These are phyloP conservation scores for Debaryomycetaceae sp. DNA, from an alignment of 1,139 yeast genomes.

Conservation along the genomic window DNA sequence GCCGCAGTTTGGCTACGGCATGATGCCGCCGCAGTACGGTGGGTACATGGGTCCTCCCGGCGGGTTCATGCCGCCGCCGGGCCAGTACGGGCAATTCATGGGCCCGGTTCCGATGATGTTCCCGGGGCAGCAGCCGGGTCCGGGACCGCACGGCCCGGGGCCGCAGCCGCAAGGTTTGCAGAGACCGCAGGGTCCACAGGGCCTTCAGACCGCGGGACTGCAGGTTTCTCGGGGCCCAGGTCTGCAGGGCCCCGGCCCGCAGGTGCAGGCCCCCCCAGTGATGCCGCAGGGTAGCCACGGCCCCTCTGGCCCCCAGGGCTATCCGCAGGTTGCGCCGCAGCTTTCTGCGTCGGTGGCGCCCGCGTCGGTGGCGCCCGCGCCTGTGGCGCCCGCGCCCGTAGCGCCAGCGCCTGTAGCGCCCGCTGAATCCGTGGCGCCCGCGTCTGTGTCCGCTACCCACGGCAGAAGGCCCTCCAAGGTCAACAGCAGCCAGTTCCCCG, in stretches of 20 bases:
- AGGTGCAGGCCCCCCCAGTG: too few relatives aligned
- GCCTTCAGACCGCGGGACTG: too few relatives aligned
- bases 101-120: too few relatives aligned
- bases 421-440: conserved; percentile 8
- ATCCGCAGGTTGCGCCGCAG: conserved; percentile 10
- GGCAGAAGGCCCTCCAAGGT: conserved; percentile 19
- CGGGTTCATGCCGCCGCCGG: conserved; percentile 38
- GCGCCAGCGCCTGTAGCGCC: too few relatives aligned
- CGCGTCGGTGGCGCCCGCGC: too few relatives aligned
- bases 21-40: conserved; percentile 37
- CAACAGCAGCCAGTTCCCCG: conserved; percentile 48
- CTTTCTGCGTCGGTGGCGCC: too few relatives aligned
- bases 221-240: too few relatives aligned
- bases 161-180: conserved; percentile 19
- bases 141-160: conserved; percentile 6
- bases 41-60: conserved; percentile 41
- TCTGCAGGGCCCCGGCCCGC: too few relatives aligned
- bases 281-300: too few relatives aligned
- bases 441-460: too few relatives aligned
- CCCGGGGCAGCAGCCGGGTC: conserved; percentile 14
- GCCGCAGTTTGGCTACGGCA: conserved; percentile 30
- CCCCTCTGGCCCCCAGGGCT: conserved; percentile 12
- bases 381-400: too few relatives aligned
- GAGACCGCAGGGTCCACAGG: too few relatives aligned
- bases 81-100: conserved; percentile 31